phyloP scores from a whole-genome alignment of 108 stramenopile genomes.

The Nitzschia palea region DNA sequence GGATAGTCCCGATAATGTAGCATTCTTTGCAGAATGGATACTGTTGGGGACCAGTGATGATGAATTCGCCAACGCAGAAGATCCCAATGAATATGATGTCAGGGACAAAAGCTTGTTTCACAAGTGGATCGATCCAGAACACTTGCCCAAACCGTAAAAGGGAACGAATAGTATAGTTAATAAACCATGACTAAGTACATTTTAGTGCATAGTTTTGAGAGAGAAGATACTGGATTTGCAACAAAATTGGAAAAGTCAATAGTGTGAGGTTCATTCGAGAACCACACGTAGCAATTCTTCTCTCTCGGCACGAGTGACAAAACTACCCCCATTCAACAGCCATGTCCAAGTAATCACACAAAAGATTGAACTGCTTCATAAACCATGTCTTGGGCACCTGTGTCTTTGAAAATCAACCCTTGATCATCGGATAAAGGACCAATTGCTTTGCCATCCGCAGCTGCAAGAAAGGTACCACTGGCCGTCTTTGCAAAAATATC shows the following conservation, averaged over 20 bases:
- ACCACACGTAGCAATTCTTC: too few species aligned
- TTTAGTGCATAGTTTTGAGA: too few species aligned
- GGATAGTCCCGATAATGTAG: conserved; percentile 39
- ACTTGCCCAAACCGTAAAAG: conserved; percentile 2
- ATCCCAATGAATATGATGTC: conserved; percentile 29
- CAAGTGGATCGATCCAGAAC: conserved; percentile 13
- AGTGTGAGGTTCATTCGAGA: too few species aligned
- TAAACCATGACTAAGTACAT: too few species aligned
- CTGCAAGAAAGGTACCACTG: conserved; percentile 3
- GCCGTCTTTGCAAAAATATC: neutral
- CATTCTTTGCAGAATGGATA: conserved; percentile 34
- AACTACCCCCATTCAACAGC: too few species aligned
- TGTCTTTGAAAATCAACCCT: neutral
- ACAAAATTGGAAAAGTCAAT: too few species aligned
- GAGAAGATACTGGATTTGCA: too few species aligned
- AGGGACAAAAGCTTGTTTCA: conserved; percentile 6
- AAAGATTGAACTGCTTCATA: neutral
- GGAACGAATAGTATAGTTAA: too few species aligned
- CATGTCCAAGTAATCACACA: too few species aligned
- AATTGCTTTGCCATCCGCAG: neutral
- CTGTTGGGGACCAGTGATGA: conserved; percentile 31
- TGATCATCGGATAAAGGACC: neutral
- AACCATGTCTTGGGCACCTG: neutral
- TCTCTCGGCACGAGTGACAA: too few species aligned
- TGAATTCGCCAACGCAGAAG: conserved; percentile 30